Evolutionary conservation across 78 protist genomes (phyloP), one percentile per base, ranked within the genome.

Genomic region (Speleostelium caveatum): DNA sequence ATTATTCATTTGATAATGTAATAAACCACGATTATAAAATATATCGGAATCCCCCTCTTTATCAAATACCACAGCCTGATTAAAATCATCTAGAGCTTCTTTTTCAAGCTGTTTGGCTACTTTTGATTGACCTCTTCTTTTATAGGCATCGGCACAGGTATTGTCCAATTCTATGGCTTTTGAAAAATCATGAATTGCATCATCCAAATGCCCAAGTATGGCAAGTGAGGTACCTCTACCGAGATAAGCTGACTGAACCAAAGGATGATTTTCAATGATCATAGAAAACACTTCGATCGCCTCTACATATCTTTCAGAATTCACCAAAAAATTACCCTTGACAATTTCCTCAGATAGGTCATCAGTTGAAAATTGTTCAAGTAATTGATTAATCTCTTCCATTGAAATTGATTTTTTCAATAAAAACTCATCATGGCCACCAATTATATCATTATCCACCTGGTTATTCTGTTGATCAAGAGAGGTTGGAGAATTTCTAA

Each of bases 171-270:
- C 92, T 36, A 92, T 72, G n/a, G 87, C 92, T 36, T 51, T 60
- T 0, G 67, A 24, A 49, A 85, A 92, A 63, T 92, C 95, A 21
- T 41, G 14, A 16, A 76, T 51, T 0, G 94, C 94, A 2, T 61
- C 72, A 33, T 73, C 65, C 17, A 68, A 41, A n/a, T 80, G 24
- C 1, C 95, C 95, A 0, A 61, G 1, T 14, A 92, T 36, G 33
- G 95, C 95, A 41, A 36, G 24, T 21, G 92, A 75, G 12, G 95
- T 92, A 24, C 95, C 95, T 61, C 95, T 45, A 21, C 95, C 95
- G 16, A 92, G 24, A 58, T 74, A 92, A 7, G 91, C 74, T 4
- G 87, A 76, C 17, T 75, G 93, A 14, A 92, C 51, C 42, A 69
- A 32, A 2, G 91, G 78, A n/a, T 92, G 85, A 30, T n/a, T 41